phyloP scores from a whole-genome alignment of 371 early-diverging fungal genomes.

The Mortierella sp. region DNA sequence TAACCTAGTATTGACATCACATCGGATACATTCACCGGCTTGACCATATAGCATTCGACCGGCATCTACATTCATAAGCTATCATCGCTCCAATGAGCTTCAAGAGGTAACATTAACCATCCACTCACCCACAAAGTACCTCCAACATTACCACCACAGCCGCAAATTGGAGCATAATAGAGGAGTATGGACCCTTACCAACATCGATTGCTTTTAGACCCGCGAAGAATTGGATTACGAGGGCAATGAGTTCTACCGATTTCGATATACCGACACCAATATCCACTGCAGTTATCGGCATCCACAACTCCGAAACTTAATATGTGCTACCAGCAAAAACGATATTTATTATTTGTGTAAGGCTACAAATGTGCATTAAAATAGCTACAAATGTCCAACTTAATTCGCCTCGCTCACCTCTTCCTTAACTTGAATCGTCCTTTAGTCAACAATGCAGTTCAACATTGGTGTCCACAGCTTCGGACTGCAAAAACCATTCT shows the following conservation, averaged over 20 bases:
- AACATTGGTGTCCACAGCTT: conserved; percentile 75
- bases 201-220: conserved; percentile 11
- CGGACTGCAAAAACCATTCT: conserved; percentile 62
- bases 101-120: conserved; percentile 6
- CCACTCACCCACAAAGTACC: too few relatives aligned
- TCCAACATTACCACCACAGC: too few relatives aligned
- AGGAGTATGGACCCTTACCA: background rate
- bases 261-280: conserved; percentile 49
- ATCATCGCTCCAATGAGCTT: background rate
- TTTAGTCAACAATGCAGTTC: conserved; percentile 65
- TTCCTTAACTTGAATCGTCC: background rate
- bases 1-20: background rate
- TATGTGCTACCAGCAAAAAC: conserved; percentile 80
- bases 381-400: background rate
- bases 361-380: background rate
- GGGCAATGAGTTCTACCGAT: conserved; percentile 35
- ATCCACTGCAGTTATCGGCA: conserved; percentile 62
- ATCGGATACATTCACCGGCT: background rate
- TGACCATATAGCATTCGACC: background rate
- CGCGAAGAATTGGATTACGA: conserved; percentile 32
- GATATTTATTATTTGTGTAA: conserved; percentile 76
- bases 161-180: background rate
- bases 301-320: conserved; percentile 83
- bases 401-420: background rate
- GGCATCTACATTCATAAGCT: background rate